A percentile compares a stretch with the other conserved stretches of the same genome.
These are phyloP conservation scores for Lunasporangiospora selenospora DNA, from an alignment of 192 early-diverging fungal species.

Conservation along the genomic window DNA sequence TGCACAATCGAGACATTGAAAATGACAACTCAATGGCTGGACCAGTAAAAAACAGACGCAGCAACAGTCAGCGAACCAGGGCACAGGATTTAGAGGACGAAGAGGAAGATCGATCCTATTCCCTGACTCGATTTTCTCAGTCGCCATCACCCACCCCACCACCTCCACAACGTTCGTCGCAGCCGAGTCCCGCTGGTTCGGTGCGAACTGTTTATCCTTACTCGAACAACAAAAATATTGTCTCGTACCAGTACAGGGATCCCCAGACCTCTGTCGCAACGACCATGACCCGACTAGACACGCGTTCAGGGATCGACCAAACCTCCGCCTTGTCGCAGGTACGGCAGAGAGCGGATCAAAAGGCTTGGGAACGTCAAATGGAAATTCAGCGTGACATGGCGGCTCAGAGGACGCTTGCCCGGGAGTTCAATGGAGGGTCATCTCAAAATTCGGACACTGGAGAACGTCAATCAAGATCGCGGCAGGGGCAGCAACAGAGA, in stretches of 20 bases:
- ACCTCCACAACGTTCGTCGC: no score
- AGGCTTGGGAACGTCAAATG: constrained; percentile 16
- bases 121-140: no score
- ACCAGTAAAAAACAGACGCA: background rate
- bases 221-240: constrained; percentile 25
- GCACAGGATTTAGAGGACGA: no score
- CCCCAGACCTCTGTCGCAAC: constrained; percentile 20
- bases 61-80: background rate
- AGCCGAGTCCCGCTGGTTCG: no score
- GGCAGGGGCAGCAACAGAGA: no score
- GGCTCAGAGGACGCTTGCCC: background rate
- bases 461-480: no score
- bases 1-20: background rate
- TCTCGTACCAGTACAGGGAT: constrained; percentile 15
- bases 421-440: no score
- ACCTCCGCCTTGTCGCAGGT: constrained; percentile 32
- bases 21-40: background rate
- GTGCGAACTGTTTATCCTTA: constrained; percentile 20
- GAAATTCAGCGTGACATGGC: constrained; percentile 27
- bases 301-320: constrained; percentile 16
- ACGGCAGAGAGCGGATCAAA: constrained; percentile 21
- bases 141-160: no score
- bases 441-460: no score
- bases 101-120: no score
- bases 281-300: constrained; percentile 31